Evolutionary conservation across 78 protist genomes (phyloP), one percentile per base, ranked within the genome.

Genomic region (Parvularia atlantis): DNA sequence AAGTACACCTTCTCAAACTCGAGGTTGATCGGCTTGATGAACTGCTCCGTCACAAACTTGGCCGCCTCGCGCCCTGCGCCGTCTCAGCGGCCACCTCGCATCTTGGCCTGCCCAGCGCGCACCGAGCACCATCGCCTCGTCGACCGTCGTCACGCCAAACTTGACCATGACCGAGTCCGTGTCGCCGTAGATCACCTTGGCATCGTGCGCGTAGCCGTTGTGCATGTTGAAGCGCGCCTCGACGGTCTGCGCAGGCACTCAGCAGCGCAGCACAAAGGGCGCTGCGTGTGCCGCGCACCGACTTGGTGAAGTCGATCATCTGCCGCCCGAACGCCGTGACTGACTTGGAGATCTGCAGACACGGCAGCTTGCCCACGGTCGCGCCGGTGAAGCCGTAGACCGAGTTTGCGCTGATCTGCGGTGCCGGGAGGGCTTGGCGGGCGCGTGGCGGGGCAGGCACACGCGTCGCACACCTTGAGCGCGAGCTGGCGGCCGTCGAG

Each of bases 351-450:
- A 98, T 92, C 59, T 84, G 93, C 22, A 93, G 68, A 63, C 99
- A 95, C 0, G 99, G 99, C 50, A 98, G 81, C 77, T 89, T 84
- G 35, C 99, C 99, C 16, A 87, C 94, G 48, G 84, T 79, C 11
- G 99, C 97, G 22, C 99, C 99, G 9, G 99, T 97, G 77, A 98
- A 98, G 33, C 99, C 99, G 79, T 98, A 98, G n/a, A 98, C 99
- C 20, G 98, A 94, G 83, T 98, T 98, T 4, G 99, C 99, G 0
- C 89, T 70, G 37, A 97, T 76, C 69, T 75, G 35, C 24, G 7
- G n/a, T n/a, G n/a, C n/a, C n/a, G n/a, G n/a, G n/a, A n/a, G n/a
- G n/a, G n/a, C n/a, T n/a, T n/a, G n/a, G n/a, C n/a, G 41, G 30
- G 10, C 69, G 16, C 16, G 16, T 19, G 16, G 14, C 63, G 56